Base-by-base conservation (phyloP, 345 rosid species). In the Isatis tinctoria region DNA sequence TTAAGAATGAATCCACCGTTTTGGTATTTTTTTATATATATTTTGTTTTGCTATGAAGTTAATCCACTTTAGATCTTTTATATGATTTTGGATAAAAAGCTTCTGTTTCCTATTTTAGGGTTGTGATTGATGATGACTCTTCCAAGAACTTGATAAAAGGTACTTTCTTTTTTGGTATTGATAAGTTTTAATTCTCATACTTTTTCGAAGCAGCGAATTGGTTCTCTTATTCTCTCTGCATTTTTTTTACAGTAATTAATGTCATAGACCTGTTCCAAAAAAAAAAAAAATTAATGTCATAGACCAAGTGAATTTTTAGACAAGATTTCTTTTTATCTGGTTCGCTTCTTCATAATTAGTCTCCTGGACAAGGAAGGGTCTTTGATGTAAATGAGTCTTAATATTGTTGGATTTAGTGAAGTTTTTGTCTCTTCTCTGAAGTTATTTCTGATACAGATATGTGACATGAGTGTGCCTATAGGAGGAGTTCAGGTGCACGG, bases 111-210 rank as follows among this genome's bases (percentile, higher is more conserved):
- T 47, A 8, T 47, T 48, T 43, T 63, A 93, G 98, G 87, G 98
- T 91, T 82, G 97, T 85, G 81, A 93, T 93, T 87, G 97, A 91
- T 80, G 91, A 91, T 78, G 95, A 89, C 60, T 37, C 91, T 56
- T 91, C 89, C 87, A 88, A 89, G 78, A 88, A 84, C 36, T 97
- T 97, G 33, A 91, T 97, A 68, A 80, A 27, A 84, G 86, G 98
- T 87, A 85, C 69, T 80, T 65, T 73, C 7, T 3, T 17, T 59
- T 40, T 49, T 41, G 63, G 24, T 54, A 51, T 92, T 81, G 99
- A 97, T 91, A 78, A 71, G 76, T 57, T 57, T 28, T 67, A 13
- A 18, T 26, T 5, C 10, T 6, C 18, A 17, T 10, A 13, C 67
- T 30, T 43, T 1, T 43, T 1, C 35, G 45, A 60, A 40, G 47